These are phyloP conservation scores for Colletotrichum acutatum DNA, from an alignment of 2,329 filamentous ascomycete genomes.

Conservation along the genomic window DNA sequence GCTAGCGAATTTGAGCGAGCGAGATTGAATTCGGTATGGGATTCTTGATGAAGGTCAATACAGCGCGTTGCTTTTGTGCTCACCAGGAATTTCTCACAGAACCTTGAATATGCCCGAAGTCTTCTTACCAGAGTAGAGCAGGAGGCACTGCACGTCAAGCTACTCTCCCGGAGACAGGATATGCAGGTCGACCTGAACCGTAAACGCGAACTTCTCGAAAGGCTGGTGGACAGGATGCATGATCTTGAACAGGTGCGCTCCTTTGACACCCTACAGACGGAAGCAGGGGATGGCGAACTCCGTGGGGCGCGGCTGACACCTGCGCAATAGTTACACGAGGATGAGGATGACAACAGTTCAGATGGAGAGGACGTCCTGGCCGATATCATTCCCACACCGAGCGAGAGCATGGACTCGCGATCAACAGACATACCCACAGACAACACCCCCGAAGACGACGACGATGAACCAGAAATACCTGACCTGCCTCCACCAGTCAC, in stretches of 20 bases:
- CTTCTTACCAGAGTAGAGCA: constrained; percentile 79
- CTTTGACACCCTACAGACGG: not conserved
- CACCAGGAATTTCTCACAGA: constrained; percentile 54
- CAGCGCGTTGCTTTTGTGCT: not conserved
- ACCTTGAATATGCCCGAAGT: constrained; percentile 76
- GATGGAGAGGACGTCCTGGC: constrained; percentile 69
- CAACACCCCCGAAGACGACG: constrained; percentile 37
- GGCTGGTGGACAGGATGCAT: constrained; percentile 72
- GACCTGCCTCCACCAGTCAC: constrained; percentile 15
- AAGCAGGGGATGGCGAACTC: not conserved
- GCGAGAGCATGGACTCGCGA: constrained; percentile 59
- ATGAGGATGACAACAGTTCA: constrained; percentile 56
- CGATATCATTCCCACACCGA: constrained; percentile 65
- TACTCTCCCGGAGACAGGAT: constrained; percentile 67
- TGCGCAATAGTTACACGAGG: constrained; percentile 43
- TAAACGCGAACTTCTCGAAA: constrained; percentile 75
- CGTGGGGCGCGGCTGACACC: constrained; percentile 47
- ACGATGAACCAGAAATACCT: constrained; percentile 18
- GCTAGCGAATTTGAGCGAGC: constrained; percentile 73
- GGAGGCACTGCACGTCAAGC: constrained; percentile 69
- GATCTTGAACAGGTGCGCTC: constrained; percentile 72
- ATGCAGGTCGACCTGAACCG: constrained; percentile 71
- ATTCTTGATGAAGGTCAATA: no score
- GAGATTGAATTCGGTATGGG: constrained; percentile 51
- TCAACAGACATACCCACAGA: constrained; percentile 39